phyloP scores from a whole-genome alignment of 192 early-diverging fungal species.

The Entophlyctis luteolus region DNA sequence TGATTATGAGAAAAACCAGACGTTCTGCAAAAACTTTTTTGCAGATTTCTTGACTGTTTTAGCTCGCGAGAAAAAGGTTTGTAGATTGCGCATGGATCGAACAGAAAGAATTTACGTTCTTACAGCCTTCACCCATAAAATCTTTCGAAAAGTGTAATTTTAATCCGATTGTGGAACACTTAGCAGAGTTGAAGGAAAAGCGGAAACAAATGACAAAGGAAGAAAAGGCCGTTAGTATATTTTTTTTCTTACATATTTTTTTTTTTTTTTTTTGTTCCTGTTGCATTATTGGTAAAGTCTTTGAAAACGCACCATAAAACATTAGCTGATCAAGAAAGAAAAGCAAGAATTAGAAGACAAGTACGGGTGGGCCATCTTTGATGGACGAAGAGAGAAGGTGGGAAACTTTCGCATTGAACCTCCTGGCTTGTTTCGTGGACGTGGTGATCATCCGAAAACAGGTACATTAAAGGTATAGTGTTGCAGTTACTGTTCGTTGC shows the following conservation, averaged over 20 bases:
- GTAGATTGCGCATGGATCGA: too few relatives aligned
- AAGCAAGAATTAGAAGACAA: constrained; percentile 66
- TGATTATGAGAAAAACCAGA: constrained; percentile 75
- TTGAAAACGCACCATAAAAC: constrained; percentile 96
- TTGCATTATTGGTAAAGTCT: too few relatives aligned
- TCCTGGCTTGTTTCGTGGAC: constrained; percentile 92
- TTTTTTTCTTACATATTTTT: too few relatives aligned
- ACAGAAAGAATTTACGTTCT: neutral
- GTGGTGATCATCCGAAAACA: constrained; percentile 93
- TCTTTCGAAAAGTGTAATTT: constrained; percentile 69
- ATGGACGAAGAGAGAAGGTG: constrained; percentile 93
- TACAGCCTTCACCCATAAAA: constrained; percentile 64
- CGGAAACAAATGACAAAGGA: too few relatives aligned
- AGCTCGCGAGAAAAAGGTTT: constrained; percentile 58
- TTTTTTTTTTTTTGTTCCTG: too few relatives aligned
- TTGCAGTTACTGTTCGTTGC: neutral
- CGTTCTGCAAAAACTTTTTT: constrained; percentile 92
- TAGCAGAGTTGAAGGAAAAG: too few relatives aligned
- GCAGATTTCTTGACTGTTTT: constrained; percentile 76
- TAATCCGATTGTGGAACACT: too few relatives aligned
- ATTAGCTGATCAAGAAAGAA: constrained; percentile 63
- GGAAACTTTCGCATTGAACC: constrained; percentile 98
- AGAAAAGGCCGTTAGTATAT: too few relatives aligned
- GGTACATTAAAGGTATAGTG: constrained; percentile 74
- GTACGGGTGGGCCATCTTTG: constrained; percentile 71